Conservation (phyloP, 352 stramenopile genomes). For the Phytopythium oedochilum region DNA sequence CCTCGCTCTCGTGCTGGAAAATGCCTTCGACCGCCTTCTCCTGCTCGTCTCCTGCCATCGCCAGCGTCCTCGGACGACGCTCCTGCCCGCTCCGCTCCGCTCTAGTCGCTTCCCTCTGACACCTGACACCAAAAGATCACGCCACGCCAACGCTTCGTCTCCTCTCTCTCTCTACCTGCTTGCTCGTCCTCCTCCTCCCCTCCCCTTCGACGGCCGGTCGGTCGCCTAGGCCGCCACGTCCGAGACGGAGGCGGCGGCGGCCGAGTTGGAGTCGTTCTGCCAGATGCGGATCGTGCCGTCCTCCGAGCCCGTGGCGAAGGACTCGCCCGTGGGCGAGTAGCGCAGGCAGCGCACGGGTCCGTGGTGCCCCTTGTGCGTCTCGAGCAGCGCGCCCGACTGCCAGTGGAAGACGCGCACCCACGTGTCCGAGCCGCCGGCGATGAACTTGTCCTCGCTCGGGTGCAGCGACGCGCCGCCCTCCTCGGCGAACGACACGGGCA, state of each 20-base stretch:
- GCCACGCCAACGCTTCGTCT: neutral
- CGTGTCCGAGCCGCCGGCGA: conserved; percentile 92
- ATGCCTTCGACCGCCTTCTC: neutral
- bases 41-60: neutral
- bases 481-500: conserved; percentile 90
- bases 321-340: conserved; percentile 91
- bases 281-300: conserved; percentile 98
- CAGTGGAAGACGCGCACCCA: conserved; percentile 97
- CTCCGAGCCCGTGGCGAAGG: conserved; percentile 95
- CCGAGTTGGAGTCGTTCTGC: conserved; percentile 75
- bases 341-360: conserved; percentile 96
- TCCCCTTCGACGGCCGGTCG: neutral
- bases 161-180: neutral
- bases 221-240: conserved; percentile 24
- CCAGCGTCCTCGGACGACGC: no score
- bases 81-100: neutral
- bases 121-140: neutral
- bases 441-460: conserved; percentile 80
- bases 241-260: conserved; percentile 54
- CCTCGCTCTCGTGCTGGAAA: neutral
- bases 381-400: conserved; percentile 86
- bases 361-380: conserved; percentile 98
- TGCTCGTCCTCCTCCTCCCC: no score
- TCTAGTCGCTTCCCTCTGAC: neutral
- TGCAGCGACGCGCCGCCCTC: conserved; percentile 90